Evolutionary conservation across 1,139 yeast genomes (phyloP), one percentile per base, ranked within the genome.

Genomic region (Kurtzmaniella quercitrusa): DNA sequence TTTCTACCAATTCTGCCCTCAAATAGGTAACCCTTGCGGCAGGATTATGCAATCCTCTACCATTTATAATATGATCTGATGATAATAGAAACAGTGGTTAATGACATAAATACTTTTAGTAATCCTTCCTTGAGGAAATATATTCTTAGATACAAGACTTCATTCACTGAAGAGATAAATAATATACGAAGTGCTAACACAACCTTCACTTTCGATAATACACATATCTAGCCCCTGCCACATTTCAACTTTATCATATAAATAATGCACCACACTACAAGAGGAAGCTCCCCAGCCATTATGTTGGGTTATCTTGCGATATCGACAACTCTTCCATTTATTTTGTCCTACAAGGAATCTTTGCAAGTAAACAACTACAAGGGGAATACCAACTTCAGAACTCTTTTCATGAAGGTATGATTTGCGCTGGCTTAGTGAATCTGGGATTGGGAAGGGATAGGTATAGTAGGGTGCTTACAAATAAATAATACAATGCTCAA

Each of bases 271-370:
- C 44, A 41, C 37, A 16, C 19, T 25, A 38, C 29, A 15, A 41
- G 48, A 18, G 53, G 50, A 41, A 45, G 59, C 21, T 54, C 63
- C 10, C 61, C 72, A 21, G 58, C 64, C 34, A 54, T 70, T 43
- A 53, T 70, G 41, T 58, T 72, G 43, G 66, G 70, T 31, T 73
- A 73, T 54, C 65, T 73, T 52, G 67, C 73, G 3, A 44, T 69
- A 8, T 68, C 75, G 6, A 59, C 73, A 34, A 69, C 75, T 11
- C 50, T 67, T 39, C 78, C 78, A 4, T 73, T 73, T 46, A 50
- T 66, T 39, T 68, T 70, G 46, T 70, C 76, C 7, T 73, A 72
- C 51, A 68, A 64, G 48, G 77, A 73, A 48, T 54, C 71, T 10
- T 52, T 46, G 16, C 55, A 52, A 17, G 42, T 43, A 21, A 43